Base-by-base conservation (phyloP, 2,329 filamentous ascomycete species). In the Fusarium cicatricum region DNA sequence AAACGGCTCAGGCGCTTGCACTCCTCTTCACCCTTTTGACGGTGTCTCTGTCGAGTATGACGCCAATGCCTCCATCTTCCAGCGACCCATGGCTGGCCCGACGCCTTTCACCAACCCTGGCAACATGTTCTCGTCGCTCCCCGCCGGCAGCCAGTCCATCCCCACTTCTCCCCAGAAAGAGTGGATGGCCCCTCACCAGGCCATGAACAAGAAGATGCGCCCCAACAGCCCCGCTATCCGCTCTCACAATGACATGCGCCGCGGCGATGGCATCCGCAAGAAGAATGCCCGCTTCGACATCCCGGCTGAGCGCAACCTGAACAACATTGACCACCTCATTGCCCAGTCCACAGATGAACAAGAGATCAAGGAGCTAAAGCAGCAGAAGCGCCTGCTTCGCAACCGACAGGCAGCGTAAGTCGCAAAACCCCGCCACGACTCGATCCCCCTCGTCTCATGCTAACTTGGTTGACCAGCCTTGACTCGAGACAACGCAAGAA, bases 261-360 rank as follows among this genome's bases (percentile, higher is more conserved):
- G 91, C 66, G 87, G 91, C 52, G 92, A 96, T 67, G 92, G 95
- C 58, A 96, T 98, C 75, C 87, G 95, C 70, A 99, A 99, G 87
- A 98, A 98, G 89, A 99, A 98, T 72, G 92, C 93, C 64, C 90
- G 94, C 66, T 97, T 98, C 76, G 94, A 98, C 71, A 99, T 99
- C 66, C 95, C 95, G 10, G 88, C 91, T 38, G 95, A 97, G 78
- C 87, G 93, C 60, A 98, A 93, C 71, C 85, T 99, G 67, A 88
- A 85, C 81, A 98, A 96, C 78, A 98, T 99, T 77, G 95, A 99
- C 75, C 85, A 91, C 58, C 83, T 98, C 71, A 98, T 99, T 75
- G 84, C 89, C 47, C 88, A 91, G 76, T 94, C 92, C 31, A 92
- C 86, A 51, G 90, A 96, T 74, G 94, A 98, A 71, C 88, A 95